phyloP scores from a whole-genome alignment of 2,329 filamentous ascomycete genomes.

The Neobulgaria alba region DNA sequence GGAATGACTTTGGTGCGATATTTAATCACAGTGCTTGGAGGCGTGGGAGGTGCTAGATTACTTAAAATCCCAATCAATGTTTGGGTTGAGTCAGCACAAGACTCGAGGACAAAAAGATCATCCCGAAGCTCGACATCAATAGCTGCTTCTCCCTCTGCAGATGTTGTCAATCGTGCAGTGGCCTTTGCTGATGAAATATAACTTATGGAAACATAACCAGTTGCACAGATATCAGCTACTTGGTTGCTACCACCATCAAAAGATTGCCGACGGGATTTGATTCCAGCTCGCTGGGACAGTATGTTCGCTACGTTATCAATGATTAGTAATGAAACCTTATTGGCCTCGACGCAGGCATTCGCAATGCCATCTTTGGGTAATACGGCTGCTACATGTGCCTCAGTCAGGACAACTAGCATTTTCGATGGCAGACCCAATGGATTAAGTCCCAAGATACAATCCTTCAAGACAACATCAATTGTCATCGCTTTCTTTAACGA shows the following conservation, averaged over 20 bases:
- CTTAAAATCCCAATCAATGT: conserved; percentile 75
- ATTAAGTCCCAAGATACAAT: conserved; percentile 79
- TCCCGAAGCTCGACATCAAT: conserved; percentile 77
- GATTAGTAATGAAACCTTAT: conserved; percentile 74
- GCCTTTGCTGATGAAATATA: conserved; percentile 77
- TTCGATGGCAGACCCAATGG: conserved; percentile 70
- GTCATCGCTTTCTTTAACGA: conserved; percentile 46
- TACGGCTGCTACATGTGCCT: conserved; percentile 61
- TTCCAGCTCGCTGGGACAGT: conserved; percentile 1
- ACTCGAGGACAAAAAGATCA: conserved; percentile 82
- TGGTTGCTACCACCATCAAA: conserved; percentile 34
- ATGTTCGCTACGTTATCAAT: conserved; percentile 61
- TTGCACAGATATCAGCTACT: conserved; percentile 47
- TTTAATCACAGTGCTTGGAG: conserved; percentile 73
- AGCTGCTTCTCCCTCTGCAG: conserved; percentile 51
- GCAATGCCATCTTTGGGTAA: conserved; percentile 59
- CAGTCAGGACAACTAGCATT: conserved; percentile 67
- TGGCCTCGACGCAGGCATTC: conserved; percentile 57
- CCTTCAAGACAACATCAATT: conserved; percentile 66
- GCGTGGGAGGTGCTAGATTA: conserved; percentile 72
- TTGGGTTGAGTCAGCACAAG: conserved; percentile 93
- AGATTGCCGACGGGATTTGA: conserved; percentile 19
- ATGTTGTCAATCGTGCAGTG: conserved; percentile 48
- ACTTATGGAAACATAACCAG: conserved; percentile 79
- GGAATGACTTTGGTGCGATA: conserved; percentile 84